Conservation (phyloP, 805 yeast species). For the Vanderwaltozyma verrucispora region DNA sequence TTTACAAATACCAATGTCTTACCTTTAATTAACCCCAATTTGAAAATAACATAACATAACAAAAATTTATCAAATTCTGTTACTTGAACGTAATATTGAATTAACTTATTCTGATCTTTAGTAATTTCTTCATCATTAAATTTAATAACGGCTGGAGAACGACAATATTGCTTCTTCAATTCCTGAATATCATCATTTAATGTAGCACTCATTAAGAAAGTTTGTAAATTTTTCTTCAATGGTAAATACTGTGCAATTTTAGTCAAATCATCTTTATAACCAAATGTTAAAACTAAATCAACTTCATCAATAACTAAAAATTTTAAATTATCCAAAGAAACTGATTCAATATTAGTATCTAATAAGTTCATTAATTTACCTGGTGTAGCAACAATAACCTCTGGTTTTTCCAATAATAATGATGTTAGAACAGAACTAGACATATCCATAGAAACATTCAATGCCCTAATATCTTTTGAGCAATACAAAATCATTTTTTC, state of each 20-base stretch:
- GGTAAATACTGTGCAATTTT: constrained; percentile 56
- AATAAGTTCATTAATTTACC: constrained; percentile 53
- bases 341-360: constrained; percentile 35
- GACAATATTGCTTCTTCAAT: constrained; percentile 68
- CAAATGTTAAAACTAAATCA: constrained; percentile 80
- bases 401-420: constrained; percentile 64
- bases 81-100: constrained; percentile 80
- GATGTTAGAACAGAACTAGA: constrained; percentile 65
- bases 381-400: constrained; percentile 80
- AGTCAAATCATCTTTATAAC: constrained; percentile 76
- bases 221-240: constrained; percentile 67
- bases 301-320: constrained; percentile 90
- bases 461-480: constrained; percentile 48
- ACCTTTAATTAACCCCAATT: constrained; percentile 78
- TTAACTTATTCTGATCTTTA: constrained; percentile 45
- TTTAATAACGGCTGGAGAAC: constrained; percentile 69
- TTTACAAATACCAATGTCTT: constrained; percentile 87
- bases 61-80: constrained; percentile 87
- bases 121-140: constrained; percentile 59
- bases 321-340: constrained; percentile 47
- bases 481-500: constrained; percentile 62
- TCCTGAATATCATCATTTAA: constrained; percentile 75
- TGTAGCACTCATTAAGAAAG: constrained; percentile 95
- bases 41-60: constrained; percentile 83
- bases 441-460: constrained; percentile 54